phyloP scores from a whole-genome alignment of 768 basidiomycete genomes.

The Russula abietina region DNA sequence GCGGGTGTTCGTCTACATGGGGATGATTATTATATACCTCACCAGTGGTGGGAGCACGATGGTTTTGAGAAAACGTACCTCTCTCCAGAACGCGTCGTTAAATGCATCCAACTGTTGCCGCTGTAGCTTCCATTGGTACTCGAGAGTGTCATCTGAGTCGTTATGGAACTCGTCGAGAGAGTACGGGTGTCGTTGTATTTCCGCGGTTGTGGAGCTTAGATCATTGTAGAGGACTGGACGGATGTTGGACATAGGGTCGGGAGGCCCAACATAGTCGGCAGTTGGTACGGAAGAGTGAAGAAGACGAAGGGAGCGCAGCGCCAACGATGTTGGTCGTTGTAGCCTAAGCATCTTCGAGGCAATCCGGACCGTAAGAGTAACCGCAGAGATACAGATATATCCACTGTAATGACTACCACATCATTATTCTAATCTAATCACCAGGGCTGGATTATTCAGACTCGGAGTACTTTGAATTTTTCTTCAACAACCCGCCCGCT shows the following conservation, averaged over 20 bases:
- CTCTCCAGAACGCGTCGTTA: constrained; percentile 75
- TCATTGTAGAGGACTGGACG: constrained; percentile 75
- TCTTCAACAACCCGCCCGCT: constrained; percentile 34
- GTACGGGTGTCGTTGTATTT: constrained; percentile 53
- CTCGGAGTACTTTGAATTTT: constrained; percentile 26
- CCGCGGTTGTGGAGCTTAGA: constrained; percentile 28
- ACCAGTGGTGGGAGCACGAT: neutral
- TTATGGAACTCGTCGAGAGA: constrained; percentile 65
- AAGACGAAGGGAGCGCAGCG: constrained; percentile 18
- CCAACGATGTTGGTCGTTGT: constrained; percentile 13
- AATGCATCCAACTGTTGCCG: constrained; percentile 68
- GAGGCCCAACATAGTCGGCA: constrained; percentile 54
- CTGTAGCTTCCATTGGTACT: constrained; percentile 65
- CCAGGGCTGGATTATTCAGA: constrained; percentile 6
- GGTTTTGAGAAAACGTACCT: constrained; percentile 45
- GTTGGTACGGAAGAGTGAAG: constrained; percentile 20
- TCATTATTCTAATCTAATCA: neutral
- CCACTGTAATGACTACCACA: neutral
- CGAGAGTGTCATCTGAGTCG: constrained; percentile 34
- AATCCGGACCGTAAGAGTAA: neutral
- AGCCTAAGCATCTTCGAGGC: neutral
- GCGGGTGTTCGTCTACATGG: constrained; percentile 67
- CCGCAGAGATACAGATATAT: too few species aligned
- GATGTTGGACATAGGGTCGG: constrained; percentile 73
- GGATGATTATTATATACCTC: neutral